These are phyloP conservation scores for Colletotrichum simmondsii DNA, from an alignment of 2,329 filamentous ascomycete genomes.

Conservation along the genomic window DNA sequence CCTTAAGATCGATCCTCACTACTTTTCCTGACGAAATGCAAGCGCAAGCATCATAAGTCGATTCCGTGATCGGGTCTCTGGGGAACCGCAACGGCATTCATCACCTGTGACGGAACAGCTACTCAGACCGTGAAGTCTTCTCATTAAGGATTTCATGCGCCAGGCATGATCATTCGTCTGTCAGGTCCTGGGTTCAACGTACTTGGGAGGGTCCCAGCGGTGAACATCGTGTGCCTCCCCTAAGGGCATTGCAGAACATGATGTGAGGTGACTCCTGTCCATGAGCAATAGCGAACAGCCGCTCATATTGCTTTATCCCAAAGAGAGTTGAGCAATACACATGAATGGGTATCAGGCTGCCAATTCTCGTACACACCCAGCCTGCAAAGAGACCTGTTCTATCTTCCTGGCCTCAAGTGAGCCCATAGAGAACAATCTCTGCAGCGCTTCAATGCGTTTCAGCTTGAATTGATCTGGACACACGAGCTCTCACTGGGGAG, in stretches of 20 bases:
- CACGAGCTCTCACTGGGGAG: background rate
- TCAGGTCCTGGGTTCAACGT: background rate
- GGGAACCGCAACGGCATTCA: background rate
- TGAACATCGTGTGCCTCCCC: background rate
- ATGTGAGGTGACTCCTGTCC: background rate
- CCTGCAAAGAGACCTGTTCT: background rate
- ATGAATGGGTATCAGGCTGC: background rate
- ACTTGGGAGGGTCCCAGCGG: background rate
- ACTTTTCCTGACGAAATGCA: background rate
- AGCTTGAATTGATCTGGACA: background rate
- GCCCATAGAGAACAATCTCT: background rate
- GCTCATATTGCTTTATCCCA: background rate
- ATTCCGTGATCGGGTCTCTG: background rate
- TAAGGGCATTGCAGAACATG: background rate
- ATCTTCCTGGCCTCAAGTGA: background rate
- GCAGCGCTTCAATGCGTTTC: background rate
- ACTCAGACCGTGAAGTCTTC: background rate
- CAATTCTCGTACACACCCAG: too few relatives aligned
- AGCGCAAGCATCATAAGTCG: background rate
- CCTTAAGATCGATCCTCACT: background rate
- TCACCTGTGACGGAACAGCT: background rate
- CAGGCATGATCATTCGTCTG: too few relatives aligned
- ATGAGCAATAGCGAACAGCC: background rate
- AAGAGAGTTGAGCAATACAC: background rate
- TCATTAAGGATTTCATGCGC: background rate